Evolutionary conservation across 176 grass and related monocot genomes (phyloP).

Genomic region (Alopecurus myosuroides): DNA sequence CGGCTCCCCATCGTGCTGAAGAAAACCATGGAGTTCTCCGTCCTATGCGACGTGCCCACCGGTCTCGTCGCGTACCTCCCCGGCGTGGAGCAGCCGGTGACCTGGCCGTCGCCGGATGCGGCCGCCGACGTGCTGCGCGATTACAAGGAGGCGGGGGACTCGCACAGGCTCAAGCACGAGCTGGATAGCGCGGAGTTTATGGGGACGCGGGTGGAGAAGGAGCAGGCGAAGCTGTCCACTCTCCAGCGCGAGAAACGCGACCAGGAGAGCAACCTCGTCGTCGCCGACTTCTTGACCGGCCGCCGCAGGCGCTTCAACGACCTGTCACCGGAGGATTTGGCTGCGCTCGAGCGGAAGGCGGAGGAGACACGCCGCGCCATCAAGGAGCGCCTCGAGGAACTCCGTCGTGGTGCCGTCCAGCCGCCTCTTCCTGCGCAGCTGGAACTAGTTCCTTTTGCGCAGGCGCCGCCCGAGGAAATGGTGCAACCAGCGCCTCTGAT

Average conservation of each 20-base stretch:
- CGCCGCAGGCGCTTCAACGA: not conserved
- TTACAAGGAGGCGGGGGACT: not conserved
- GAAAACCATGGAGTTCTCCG: not conserved
- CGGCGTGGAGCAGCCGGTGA: not conserved
- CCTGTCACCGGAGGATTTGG: not conserved
- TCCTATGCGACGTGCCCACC: not conserved
- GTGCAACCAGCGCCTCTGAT: too few species aligned
- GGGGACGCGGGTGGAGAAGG: not conserved
- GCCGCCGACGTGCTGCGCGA: not conserved
- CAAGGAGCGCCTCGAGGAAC: too few species aligned
- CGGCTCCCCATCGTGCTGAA: not conserved
- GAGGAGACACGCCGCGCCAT: too few species aligned
- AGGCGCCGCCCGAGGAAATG: too few species aligned
- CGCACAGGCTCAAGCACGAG: not conserved
- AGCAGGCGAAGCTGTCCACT: not conserved
- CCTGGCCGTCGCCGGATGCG: not conserved
- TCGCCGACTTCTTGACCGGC: constrained; percentile 8
- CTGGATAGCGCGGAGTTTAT: constrained; percentile 13
- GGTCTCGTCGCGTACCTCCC: constrained; percentile 16
- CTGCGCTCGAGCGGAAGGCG: not conserved
- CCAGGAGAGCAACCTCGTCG: not conserved
- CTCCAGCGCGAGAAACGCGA: not conserved
- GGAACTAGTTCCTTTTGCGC: too few species aligned
- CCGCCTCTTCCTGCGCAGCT: too few species aligned
- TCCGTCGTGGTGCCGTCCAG: too few species aligned